Percentiles rank a stretch among this genome's conserved stretches.
Conservation (phyloP, 805 yeast species). For the Barnettozyma siamensis region DNA sequence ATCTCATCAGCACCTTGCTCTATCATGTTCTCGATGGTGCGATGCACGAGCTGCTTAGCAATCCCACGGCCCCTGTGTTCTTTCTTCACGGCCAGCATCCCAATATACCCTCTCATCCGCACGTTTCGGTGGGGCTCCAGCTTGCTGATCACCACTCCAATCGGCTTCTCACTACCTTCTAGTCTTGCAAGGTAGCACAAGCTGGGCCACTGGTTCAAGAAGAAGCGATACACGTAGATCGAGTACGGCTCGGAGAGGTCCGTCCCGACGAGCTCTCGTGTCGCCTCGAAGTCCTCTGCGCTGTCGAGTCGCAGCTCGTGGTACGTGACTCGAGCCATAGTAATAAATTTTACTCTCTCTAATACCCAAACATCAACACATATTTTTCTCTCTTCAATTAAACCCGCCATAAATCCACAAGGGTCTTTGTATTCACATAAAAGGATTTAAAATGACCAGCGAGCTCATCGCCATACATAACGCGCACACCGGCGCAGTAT, state of each 20-base stretch:
- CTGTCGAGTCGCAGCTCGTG: conserved; percentile 20
- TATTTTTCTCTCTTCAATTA: too few relatives aligned
- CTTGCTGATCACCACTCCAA: conserved; percentile 87
- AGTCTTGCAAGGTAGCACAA: conserved; percentile 62
- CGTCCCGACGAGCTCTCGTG: conserved; percentile 53
- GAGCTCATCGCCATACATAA: conserved; percentile 24
- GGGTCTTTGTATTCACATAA: neutral
- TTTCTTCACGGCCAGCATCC: conserved; percentile 86
- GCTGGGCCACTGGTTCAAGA: conserved; percentile 87
- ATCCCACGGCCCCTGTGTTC: conserved; percentile 72
- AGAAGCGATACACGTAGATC: conserved; percentile 85
- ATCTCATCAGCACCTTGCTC: conserved; percentile 74
- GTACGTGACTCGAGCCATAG: conserved; percentile 16
- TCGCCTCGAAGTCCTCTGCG: conserved; percentile 40
- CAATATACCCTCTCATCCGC: conserved; percentile 84
- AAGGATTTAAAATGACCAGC: conserved; percentile 2
- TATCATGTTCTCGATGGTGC: conserved; percentile 61
- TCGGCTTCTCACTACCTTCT: conserved; percentile 30
- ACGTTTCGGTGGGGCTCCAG: conserved; percentile 69
- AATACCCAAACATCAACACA: neutral
- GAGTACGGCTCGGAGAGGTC: conserved; percentile 94
- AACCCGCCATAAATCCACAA: neutral
- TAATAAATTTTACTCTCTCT: too few relatives aligned
- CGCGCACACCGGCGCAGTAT: conserved; percentile 39
- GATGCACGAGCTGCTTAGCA: conserved; percentile 64